Conservation (phyloP, 805 yeast genomes). For the Komagataella phaffii region DNA sequence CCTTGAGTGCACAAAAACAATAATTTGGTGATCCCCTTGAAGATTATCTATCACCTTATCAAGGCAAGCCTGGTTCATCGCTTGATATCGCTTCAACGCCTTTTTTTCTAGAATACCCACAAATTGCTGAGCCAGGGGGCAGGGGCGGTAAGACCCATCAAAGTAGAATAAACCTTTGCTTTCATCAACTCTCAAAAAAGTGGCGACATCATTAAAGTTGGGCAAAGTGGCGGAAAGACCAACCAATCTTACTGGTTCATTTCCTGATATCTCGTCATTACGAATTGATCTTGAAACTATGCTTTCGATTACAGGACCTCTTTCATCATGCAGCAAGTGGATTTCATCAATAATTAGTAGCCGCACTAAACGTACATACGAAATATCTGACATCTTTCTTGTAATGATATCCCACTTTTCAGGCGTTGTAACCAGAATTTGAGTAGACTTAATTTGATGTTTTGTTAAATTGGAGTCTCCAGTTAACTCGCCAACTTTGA, state of each 20-base stretch:
- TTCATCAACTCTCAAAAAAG: constrained; percentile 55
- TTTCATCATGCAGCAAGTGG: constrained; percentile 81
- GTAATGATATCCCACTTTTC: constrained; percentile 98
- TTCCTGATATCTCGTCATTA: constrained; percentile 26
- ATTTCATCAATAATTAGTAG: constrained; percentile 83
- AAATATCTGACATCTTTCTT: constrained; percentile 46
- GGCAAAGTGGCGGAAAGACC: constrained; percentile 93
- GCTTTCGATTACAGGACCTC: constrained; percentile 91
- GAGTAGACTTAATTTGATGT: constrained; percentile 69
- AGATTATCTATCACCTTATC: constrained; percentile 57
- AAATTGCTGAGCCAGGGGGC: constrained; percentile 82
- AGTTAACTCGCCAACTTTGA: constrained; percentile 76
- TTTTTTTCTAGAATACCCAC: constrained; percentile 79
- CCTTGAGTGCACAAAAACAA: constrained; percentile 94
- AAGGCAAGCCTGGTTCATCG: constrained; percentile 85
- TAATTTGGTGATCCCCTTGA: constrained; percentile 68
- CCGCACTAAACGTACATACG: constrained; percentile 50
- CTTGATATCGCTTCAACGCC: constrained; percentile 62
- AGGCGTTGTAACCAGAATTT: constrained; percentile 86
- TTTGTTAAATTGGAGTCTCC: constrained; percentile 92
- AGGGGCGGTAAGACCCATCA: constrained; percentile 77
- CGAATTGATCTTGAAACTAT: constrained; percentile 67
- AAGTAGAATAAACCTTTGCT: constrained; percentile 60
- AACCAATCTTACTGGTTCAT: constrained; percentile 44
- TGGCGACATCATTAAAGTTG: constrained; percentile 76